Evolutionary conservation across 768 basidiomycete species (phyloP).

Genomic region (Leccinum ochraceum): DNA sequence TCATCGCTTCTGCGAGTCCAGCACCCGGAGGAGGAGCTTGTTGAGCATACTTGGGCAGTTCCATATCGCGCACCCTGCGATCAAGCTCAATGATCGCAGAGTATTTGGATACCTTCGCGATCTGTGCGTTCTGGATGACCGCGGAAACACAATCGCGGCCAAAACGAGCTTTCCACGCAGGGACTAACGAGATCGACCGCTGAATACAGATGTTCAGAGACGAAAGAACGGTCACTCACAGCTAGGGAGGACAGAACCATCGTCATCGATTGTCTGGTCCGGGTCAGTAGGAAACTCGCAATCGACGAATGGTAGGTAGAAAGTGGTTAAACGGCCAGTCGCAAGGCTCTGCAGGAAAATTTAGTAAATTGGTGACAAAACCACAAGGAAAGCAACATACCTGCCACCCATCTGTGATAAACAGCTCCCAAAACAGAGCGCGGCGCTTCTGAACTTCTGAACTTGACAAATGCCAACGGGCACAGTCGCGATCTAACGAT

Average conservation of each 20-base stretch:
- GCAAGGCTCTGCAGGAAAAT: slow-evolving; percentile 53
- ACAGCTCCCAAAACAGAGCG: slow-evolving; percentile 72
- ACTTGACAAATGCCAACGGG: slow-evolving; percentile 62
- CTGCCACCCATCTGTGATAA: slow-evolving; percentile 76
- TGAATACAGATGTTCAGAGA: not conserved
- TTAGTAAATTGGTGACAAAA: not conserved
- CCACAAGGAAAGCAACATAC: slow-evolving; percentile 35
- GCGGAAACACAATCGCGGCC: slow-evolving; percentile 64
- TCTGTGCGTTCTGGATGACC: slow-evolving; percentile 69
- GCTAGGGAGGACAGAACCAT: slow-evolving; percentile 57
- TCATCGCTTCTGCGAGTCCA: slow-evolving; percentile 65
- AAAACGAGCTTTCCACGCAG: slow-evolving; percentile 70
- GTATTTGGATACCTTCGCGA: slow-evolving; percentile 62
- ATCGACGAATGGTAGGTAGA: slow-evolving; percentile 71
- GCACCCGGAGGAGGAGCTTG: slow-evolving; percentile 48
- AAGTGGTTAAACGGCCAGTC: slow-evolving; percentile 67
- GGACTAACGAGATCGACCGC: slow-evolving; percentile 40
- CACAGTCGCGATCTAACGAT: slow-evolving; percentile 66
- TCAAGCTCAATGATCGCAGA: slow-evolving; percentile 64
- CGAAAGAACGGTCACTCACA: slow-evolving; percentile 44
- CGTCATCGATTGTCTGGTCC: slow-evolving; percentile 56
- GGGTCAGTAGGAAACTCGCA: slow-evolving; percentile 66
- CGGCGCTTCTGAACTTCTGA: slow-evolving; percentile 71
- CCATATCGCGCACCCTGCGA: slow-evolving; percentile 66
- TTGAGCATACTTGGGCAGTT: slow-evolving; percentile 61